Percentiles rank a stretch among this genome's conserved stretches.
phyloP scores from a whole-genome alignment of 345 rosid species.

The Gossypium ekmanianum region DNA sequence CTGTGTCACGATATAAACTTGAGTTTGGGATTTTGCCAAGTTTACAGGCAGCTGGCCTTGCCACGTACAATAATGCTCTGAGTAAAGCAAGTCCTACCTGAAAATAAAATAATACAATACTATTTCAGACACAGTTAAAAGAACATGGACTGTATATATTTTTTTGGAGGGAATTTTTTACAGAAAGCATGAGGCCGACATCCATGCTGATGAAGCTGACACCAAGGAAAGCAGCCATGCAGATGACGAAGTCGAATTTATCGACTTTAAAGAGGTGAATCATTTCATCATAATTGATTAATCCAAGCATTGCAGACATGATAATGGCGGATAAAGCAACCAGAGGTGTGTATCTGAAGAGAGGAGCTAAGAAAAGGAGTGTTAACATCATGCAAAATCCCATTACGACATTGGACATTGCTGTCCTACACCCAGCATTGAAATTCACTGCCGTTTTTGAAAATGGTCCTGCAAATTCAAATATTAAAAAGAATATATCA shows the following conservation, averaged over 20 bases:
- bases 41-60: conserved; percentile 75
- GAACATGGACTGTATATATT: too few species aligned
- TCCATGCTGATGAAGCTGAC: conserved; percentile 85
- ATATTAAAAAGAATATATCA: background rate
- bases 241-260: conserved; percentile 72
- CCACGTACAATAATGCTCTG: conserved; percentile 62
- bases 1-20: conserved; percentile 51
- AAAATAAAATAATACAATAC: background rate
- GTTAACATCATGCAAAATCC: conserved; percentile 78
- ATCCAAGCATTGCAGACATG: conserved; percentile 87
- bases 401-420: conserved; percentile 81
- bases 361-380: conserved; percentile 70
- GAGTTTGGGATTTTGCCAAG: conserved; percentile 64
- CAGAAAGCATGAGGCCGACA: conserved; percentile 71
- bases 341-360: conserved; percentile 81
- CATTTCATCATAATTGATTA: conserved; percentile 61
- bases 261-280: conserved; percentile 67
- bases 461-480: conserved; percentile 61
- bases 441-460: conserved; percentile 91
- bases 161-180: conserved; percentile 17
- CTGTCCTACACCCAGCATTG: conserved; percentile 67
- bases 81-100: conserved; percentile 59
- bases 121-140: background rate
- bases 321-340: conserved; percentile 89
- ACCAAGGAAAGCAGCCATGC: conserved; percentile 73